Evolutionary conservation across 2,329 filamentous ascomycete genomes (phyloP).

Genomic region (Trichoderma sp.): DNA sequence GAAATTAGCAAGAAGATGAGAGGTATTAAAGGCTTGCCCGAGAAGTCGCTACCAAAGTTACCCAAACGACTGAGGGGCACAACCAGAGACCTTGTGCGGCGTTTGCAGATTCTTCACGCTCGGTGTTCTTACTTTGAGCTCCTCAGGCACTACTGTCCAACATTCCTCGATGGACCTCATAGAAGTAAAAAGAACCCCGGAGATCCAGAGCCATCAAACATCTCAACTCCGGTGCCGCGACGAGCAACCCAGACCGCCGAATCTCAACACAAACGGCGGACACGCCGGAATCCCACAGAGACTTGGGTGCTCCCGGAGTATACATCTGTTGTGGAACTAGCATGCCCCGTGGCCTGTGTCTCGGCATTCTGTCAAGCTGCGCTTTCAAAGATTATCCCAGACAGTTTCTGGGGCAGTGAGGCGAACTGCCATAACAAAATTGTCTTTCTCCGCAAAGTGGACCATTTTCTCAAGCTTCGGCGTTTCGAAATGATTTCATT

Average conservation of each 20-base stretch:
- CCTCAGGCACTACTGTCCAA: conserved; percentile 76
- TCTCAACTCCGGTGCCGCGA: neutral
- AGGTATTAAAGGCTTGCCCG: conserved; percentile 17
- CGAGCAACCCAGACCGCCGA: neutral
- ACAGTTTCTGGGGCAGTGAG: conserved; percentile 67
- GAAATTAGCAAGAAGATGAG: conserved; percentile 57
- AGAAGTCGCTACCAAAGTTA: conserved; percentile 34
- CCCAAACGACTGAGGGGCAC: conserved; percentile 68
- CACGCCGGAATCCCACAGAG: conserved; percentile 8
- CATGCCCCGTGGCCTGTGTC: conserved; percentile 65
- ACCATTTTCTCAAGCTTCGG: conserved; percentile 72
- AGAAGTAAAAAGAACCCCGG: neutral
- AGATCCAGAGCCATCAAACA: neutral
- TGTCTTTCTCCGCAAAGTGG: conserved; percentile 63
- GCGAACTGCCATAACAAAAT: conserved; percentile 56
- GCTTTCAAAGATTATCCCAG: conserved; percentile 68
- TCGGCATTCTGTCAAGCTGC: conserved; percentile 85
- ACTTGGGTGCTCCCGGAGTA: conserved; percentile 18
- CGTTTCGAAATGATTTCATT: conserved; percentile 79
- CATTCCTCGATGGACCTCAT: conserved; percentile 27
- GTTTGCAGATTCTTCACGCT: conserved; percentile 66
- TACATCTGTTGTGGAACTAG: conserved; percentile 59
- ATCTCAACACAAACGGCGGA: neutral
- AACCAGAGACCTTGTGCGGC: conserved; percentile 56
- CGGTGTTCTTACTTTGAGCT: conserved; percentile 78